These are phyloP conservation scores for Filobasidium uniguttulatum DNA, from an alignment of 1,284 basidiomycete species.

Conservation along the genomic window DNA sequence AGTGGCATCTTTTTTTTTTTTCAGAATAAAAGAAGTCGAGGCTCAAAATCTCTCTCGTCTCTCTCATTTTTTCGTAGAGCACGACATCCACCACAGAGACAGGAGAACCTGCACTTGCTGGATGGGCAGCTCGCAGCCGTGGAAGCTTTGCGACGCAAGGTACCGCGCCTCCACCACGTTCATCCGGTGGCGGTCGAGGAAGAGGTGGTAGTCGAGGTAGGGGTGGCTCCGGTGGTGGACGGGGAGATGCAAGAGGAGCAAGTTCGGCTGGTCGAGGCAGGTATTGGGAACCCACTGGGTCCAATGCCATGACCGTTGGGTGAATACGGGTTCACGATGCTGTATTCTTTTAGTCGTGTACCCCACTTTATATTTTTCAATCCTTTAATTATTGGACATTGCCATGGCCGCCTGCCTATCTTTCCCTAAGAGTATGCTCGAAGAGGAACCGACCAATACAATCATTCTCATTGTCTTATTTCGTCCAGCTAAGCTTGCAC, in stretches of 20 bases:
- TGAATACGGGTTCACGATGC: too few species aligned
- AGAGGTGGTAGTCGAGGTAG: conserved; percentile 13
- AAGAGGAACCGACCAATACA: too few species aligned
- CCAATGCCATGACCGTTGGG: conserved; percentile 30
- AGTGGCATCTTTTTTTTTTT: too few species aligned
- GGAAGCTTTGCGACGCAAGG: conserved; percentile 11
- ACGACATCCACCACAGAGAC: background rate
- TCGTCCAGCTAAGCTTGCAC: too few species aligned
- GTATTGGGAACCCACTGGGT: conserved; percentile 33
- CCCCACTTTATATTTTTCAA: too few species aligned
- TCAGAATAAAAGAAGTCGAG: background rate
- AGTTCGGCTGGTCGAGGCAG: conserved; percentile 18
- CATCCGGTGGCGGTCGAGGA: conserved; percentile 3
- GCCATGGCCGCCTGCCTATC: too few species aligned
- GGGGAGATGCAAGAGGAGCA: conserved; percentile 3
- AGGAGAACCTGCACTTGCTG: conserved; percentile 2
- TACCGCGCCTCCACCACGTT: background rate
- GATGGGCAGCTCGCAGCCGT: conserved; percentile 13
- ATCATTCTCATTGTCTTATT: too few species aligned
- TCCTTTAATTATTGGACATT: too few species aligned
- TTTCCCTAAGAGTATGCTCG: too few species aligned
- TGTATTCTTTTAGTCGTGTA: too few species aligned
- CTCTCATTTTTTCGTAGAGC: background rate
- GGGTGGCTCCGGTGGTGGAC: conserved; percentile 13
- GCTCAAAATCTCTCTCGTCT: background rate